A percentile compares a stretch with the other conserved stretches of the same genome.
phyloP scores from a whole-genome alignment of 2,329 filamentous ascomycete genomes.

The Mariannaea sp. region DNA sequence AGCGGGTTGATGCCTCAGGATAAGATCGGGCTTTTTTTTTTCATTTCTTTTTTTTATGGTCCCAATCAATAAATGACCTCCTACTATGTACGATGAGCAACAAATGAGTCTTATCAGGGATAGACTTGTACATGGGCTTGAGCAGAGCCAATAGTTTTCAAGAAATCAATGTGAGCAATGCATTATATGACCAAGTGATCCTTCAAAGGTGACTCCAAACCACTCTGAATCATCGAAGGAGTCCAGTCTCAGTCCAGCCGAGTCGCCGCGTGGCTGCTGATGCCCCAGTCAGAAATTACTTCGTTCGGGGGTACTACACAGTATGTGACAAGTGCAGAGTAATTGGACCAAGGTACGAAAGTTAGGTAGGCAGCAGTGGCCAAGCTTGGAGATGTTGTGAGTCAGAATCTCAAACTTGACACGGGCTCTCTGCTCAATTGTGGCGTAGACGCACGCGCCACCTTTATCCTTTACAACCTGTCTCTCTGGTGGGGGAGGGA shows the following conservation, averaged over 20 bases:
- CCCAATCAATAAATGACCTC: too few relatives aligned
- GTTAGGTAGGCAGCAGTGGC: too few relatives aligned
- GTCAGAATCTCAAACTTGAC: conserved; percentile 18
- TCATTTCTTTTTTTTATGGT: too few relatives aligned
- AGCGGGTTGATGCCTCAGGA: conserved; percentile 36
- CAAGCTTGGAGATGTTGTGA: not conserved
- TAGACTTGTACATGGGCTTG: too few relatives aligned
- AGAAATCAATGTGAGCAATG: not conserved
- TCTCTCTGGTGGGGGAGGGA: conserved; percentile 17
- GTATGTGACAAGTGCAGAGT: too few relatives aligned
- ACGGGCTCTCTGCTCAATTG: conserved; percentile 5
- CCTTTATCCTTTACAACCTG: conserved; percentile 15
- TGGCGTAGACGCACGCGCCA: conserved; percentile 13
- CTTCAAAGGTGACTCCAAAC: conserved; percentile 24
- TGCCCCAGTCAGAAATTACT: too few relatives aligned
- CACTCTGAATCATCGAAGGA: not conserved
- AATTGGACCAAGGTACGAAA: too few relatives aligned
- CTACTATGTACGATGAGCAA: too few relatives aligned
- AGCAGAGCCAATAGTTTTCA: too few relatives aligned
- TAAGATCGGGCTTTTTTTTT: too few relatives aligned
- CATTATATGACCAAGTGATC: conserved; percentile 24
- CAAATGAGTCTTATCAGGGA: not conserved
- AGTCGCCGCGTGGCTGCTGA: too few relatives aligned
- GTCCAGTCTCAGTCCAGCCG: not conserved
- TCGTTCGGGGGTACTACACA: too few relatives aligned